phyloP scores from a whole-genome alignment of 306 rosid genomes.

The Acmispon strigosus region DNA sequence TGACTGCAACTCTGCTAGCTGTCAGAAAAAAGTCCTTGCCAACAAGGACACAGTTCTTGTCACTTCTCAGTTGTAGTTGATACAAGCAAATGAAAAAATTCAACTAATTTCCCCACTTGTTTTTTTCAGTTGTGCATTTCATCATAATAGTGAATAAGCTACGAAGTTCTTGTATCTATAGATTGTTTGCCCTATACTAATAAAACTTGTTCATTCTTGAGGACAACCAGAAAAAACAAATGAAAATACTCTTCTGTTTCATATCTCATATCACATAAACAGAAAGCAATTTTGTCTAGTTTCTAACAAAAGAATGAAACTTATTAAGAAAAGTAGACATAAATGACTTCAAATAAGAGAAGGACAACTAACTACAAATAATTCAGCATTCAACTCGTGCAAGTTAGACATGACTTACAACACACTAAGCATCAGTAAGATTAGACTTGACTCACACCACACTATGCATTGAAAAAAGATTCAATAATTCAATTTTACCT shows the following conservation, averaged over 20 bases:
- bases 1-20: conserved; percentile 83
- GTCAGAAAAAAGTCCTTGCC: conserved; percentile 59
- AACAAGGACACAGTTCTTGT: conserved; percentile 55
- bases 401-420: conserved; percentile 8
- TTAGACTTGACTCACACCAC: conserved; percentile 6
- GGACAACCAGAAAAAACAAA: background rate
- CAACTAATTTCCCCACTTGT: conserved; percentile 14
- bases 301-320: background rate
- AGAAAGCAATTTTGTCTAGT: background rate
- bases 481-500: conserved; percentile 59
- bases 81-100: conserved; percentile 2
- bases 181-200: conserved; percentile 4
- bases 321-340: background rate
- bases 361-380: background rate
- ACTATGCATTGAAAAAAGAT: conserved; percentile 16
- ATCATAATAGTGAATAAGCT: no score
- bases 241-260: background rate
- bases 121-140: conserved; percentile 9
- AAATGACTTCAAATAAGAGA: background rate
- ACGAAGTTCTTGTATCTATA: background rate
- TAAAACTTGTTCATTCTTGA: background rate
- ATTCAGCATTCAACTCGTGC: background rate
- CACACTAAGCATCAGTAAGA: background rate
- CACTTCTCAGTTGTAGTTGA: conserved; percentile 40
- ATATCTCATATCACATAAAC: background rate